phyloP scores from a whole-genome alignment of 257 asterid genomes.

The Datura wrightii region DNA sequence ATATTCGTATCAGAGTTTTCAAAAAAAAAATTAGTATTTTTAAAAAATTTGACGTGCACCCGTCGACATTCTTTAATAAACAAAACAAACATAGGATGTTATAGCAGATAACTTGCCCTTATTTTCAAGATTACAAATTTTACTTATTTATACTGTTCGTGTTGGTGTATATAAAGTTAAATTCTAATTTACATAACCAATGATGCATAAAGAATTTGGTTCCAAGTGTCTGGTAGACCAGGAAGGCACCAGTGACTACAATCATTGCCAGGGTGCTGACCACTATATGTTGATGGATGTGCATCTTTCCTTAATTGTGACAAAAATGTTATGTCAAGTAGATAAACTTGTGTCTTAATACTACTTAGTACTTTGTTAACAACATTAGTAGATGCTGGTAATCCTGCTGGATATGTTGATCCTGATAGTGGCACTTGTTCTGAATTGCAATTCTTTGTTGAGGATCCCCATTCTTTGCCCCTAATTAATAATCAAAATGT shows the following conservation, averaged over 20 bases:
- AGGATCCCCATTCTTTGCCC: slow-evolving; percentile 38
- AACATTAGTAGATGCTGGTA: slow-evolving; percentile 28
- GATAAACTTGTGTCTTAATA: slow-evolving; percentile 30
- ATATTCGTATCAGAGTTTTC: too few species aligned
- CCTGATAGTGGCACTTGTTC: slow-evolving; percentile 36
- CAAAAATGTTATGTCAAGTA: slow-evolving; percentile 34
- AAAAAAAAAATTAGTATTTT: too few species aligned
- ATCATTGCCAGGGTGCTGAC: slow-evolving; percentile 34
- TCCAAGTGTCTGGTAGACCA: slow-evolving; percentile 43
- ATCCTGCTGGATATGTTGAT: slow-evolving; percentile 37
- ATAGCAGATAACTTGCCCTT: not conserved
- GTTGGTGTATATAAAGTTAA: not conserved
- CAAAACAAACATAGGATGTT: not conserved
- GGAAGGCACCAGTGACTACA: slow-evolving; percentile 44
- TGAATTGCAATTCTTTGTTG: slow-evolving; percentile 35
- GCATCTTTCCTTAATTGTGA: slow-evolving; percentile 40
- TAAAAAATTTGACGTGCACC: too few species aligned
- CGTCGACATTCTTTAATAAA: too few species aligned
- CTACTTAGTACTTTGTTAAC: slow-evolving; percentile 32
- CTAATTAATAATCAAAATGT: slow-evolving; percentile 17
- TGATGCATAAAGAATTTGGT: slow-evolving; percentile 37
- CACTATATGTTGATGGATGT: slow-evolving; percentile 39
- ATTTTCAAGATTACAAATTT: not conserved
- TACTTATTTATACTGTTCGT: not conserved
- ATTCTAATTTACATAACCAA: slow-evolving; percentile 4